Evolutionary conservation across 2,329 filamentous ascomycete genomes (phyloP).

Genomic region (Cryphonectria naterciae): DNA sequence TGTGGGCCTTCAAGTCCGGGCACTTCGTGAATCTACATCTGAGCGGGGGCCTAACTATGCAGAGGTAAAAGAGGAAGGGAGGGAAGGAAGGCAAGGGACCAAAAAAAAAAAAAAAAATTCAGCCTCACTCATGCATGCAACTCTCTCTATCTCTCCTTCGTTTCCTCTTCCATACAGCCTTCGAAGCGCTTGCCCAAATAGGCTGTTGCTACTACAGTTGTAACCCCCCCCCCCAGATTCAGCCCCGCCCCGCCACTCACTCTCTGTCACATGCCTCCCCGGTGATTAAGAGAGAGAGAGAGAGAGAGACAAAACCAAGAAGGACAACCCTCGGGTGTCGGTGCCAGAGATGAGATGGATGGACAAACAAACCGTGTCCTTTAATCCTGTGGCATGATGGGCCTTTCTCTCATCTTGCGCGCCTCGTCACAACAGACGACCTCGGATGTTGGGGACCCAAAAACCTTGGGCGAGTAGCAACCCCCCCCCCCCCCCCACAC

Average conservation of each 20-base stretch:
- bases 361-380: neutral
- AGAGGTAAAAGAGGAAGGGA: neutral
- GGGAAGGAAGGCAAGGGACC: too few species aligned
- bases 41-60: neutral
- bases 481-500: too few species aligned
- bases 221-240: neutral
- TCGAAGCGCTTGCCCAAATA: constrained; percentile 6
- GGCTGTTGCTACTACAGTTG: constrained; percentile 1
- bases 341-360: neutral
- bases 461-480: neutral
- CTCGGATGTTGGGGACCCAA: neutral
- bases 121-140: neutral
- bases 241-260: neutral
- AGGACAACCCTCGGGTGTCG: neutral
- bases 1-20: constrained; percentile 3
- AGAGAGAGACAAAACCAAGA: too few species aligned
- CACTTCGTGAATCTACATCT: neutral
- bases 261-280: neutral
- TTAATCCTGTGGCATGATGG: neutral
- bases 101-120: too few species aligned
- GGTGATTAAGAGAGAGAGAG: neutral
- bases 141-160: neutral
- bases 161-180: neutral
- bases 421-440: neutral
- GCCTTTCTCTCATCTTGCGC: neutral